Conservation (phyloP, 1,139 yeast species). For the Debaryomyces coudertii region DNA sequence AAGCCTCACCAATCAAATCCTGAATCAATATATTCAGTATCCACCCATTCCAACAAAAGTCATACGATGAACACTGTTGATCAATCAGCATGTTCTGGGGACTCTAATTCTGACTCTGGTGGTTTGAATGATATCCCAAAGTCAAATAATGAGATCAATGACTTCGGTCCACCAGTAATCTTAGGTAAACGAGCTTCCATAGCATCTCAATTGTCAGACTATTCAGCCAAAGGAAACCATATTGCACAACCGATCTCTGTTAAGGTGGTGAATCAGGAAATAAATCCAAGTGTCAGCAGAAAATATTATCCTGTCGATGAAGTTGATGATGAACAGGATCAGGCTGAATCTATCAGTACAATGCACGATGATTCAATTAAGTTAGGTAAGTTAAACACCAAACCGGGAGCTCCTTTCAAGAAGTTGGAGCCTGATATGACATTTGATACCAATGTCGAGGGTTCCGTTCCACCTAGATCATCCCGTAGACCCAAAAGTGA, state of each 20-base stretch:
- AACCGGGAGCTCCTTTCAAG: slow-evolving; percentile 7
- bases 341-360: not conserved
- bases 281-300: slow-evolving; percentile 2
- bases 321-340: slow-evolving; percentile 10
- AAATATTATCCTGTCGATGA: not conserved
- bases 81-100: not conserved
- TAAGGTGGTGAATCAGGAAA: slow-evolving; percentile 22
- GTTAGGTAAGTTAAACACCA: slow-evolving; percentile 20
- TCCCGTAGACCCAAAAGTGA: slow-evolving; percentile 44
- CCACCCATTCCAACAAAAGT: not conserved
- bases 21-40: not conserved
- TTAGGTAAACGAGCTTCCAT: slow-evolving; percentile 26
- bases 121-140: not conserved
- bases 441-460: slow-evolving; percentile 42
- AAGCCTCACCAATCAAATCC: not conserved
- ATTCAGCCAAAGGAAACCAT: slow-evolving; percentile 28
- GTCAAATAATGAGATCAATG: not conserved
- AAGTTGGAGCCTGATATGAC: slow-evolving; percentile 31
- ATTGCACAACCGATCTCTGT: slow-evolving; percentile 31
- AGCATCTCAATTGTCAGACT: slow-evolving; percentile 33
- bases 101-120: not conserved
- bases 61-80: not conserved
- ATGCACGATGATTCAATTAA: slow-evolving; percentile 10
- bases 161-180: slow-evolving; percentile 4
- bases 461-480: slow-evolving; percentile 47